These are phyloP conservation scores for Exophiala sp. DNA, from an alignment of 2,329 filamentous ascomycete species.

Conservation along the genomic window DNA sequence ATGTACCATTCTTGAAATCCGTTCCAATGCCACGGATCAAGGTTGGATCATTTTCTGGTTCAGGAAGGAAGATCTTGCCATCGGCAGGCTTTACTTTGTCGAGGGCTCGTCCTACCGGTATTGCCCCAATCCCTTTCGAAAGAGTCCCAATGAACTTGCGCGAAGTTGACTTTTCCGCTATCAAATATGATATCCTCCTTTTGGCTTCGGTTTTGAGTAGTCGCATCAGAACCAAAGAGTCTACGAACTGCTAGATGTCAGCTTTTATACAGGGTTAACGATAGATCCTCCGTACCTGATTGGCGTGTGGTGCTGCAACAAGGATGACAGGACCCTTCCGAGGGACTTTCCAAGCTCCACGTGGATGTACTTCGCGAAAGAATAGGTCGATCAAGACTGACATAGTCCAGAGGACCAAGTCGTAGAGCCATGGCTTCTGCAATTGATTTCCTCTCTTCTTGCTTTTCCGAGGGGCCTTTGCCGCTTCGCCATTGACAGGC, in stretches of 20 bases:
- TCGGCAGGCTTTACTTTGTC: constrained; percentile 76
- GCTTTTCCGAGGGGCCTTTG: background rate
- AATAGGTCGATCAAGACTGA: constrained; percentile 84
- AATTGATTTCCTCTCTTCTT: constrained; percentile 42
- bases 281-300: constrained; percentile 62
- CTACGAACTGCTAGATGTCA: constrained; percentile 68
- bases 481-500: constrained; percentile 8
- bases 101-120: constrained; percentile 89
- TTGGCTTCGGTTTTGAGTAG: constrained; percentile 81
- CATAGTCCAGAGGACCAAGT: constrained; percentile 49
- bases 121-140: constrained; percentile 78
- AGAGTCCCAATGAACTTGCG: constrained; percentile 84
- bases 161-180: constrained; percentile 92
- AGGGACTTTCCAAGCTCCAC: constrained; percentile 92
- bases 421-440: constrained; percentile 50
- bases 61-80: constrained; percentile 83
- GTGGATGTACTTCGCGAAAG: constrained; percentile 94
- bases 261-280: background rate
- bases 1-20: constrained; percentile 70
- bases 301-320: constrained; percentile 94
- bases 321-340: constrained; percentile 86
- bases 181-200: constrained; percentile 85
- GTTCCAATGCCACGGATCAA: constrained; percentile 76
- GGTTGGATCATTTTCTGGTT: constrained; percentile 79
- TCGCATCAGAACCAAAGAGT: constrained; percentile 88